Evolutionary conservation across 129 eudicot species (phyloP), one percentile per base, ranked within the genome.

Genomic region (Gnaphalium uliginosum): DNA sequence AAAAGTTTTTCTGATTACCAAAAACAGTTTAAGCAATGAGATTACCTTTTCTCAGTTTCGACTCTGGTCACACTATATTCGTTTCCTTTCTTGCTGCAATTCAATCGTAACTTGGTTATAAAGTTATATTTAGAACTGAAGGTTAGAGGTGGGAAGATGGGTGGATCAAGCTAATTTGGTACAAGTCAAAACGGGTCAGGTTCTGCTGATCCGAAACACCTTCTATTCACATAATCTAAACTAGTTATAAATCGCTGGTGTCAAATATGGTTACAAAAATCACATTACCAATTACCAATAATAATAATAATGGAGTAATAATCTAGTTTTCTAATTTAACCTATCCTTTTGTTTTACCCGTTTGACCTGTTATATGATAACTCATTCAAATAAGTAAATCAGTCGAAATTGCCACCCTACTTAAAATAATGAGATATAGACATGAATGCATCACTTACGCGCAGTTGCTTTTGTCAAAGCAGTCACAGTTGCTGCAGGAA

Each of bases 401-500:
- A 30, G 19, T 37, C 7, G 19, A 26, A 61, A 24, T 58, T 15
- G 29, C 43, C 37, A 60, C 18, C 22, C 25, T 27, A 26, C 46
- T 29, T 18, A 37, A 22, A 51, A 74, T 66, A 10, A 39, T 25
- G 59, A 69, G 37, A 66, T 3, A 39, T 39, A 26, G 24, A 41
- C 62, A 39, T 9, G 19, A 58, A 37, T 35, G 35, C 56, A 9
- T 21, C n/a, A 90, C 97, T 86, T 85, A 85, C 88, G 17, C 41
- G 81, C 89, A 88, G 24, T 85, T 78, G 90, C 27, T 86, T 83
- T 79, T 84, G 91, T 88, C 91, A 74, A 79, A 69, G 74, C 91
- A 90, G 92, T 83, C 90, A 78, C 89, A 90, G 89, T 73, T 83
- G 71, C 68, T 82, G 46, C 90, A 91, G 79, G 70, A 79, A 53